phyloP scores from a whole-genome alignment of 108 stramenopile species.

The Fistulifera pelliculosa region DNA sequence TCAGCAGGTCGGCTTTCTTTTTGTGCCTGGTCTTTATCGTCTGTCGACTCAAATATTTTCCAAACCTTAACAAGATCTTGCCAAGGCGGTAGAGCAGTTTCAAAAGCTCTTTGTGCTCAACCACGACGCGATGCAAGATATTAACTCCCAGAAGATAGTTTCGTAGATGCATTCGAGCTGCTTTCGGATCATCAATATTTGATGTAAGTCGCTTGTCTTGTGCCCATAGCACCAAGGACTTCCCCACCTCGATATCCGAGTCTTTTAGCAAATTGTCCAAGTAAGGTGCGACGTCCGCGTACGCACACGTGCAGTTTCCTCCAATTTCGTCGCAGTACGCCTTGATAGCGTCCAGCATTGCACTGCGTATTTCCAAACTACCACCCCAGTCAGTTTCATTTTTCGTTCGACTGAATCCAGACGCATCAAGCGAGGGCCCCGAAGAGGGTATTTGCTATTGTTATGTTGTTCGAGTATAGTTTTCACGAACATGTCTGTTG shows the following conservation, averaged over 20 bases:
- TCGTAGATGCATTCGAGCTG: conserved; percentile 38
- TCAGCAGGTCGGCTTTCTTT: conserved; percentile 72
- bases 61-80: conserved; percentile 29
- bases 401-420: conserved; percentile 35
- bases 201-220: background rate
- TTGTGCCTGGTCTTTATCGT: conserved; percentile 20
- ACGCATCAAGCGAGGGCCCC: conserved; percentile 46
- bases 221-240: too few relatives aligned
- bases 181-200: conserved; percentile 10
- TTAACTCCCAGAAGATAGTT: conserved; percentile 54
- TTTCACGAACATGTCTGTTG: conserved; percentile 15
- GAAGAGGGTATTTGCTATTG: conserved; percentile 19
- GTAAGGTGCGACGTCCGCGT: conserved; percentile 55
- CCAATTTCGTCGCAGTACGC: conserved; percentile 46
- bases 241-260: background rate
- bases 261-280: conserved; percentile 10
- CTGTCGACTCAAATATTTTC: conserved; percentile 20
- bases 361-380: conserved; percentile 13
- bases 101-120: conserved; percentile 6
- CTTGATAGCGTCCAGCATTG: conserved; percentile 16
- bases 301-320: conserved; percentile 46
- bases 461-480: conserved; percentile 14
- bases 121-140: conserved; percentile 34
- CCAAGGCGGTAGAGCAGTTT: conserved; percentile 20
- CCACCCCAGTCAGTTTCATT: background rate